Percentiles rank a stretch among this genome's conserved stretches.
Conservation (phyloP, 2,329 filamentous ascomycete species). For the Colletotrichum chlorophyti region DNA sequence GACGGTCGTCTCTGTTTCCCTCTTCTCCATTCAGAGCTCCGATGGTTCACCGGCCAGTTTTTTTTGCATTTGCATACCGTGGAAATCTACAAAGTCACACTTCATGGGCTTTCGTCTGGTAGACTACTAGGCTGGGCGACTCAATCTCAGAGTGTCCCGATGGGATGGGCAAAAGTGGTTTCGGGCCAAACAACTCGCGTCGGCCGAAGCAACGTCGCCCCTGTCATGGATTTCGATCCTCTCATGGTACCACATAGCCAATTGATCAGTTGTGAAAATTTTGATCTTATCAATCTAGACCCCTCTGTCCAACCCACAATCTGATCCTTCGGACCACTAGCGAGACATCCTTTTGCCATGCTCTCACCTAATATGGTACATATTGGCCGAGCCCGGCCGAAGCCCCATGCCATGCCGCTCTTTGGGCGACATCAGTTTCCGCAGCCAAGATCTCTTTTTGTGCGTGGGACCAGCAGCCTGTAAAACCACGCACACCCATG, state of each 20-base stretch:
- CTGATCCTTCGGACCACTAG: constrained; percentile 13
- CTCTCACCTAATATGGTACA: not conserved
- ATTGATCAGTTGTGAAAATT: not conserved
- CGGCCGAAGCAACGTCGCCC: not conserved
- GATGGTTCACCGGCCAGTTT: no score
- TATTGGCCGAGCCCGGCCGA: constrained; percentile 8
- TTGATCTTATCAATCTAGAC: constrained; percentile 21
- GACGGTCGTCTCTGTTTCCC: no score
- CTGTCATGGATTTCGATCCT: constrained; percentile 5
- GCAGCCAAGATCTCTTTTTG: not conserved
- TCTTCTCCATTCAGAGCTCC: no score
- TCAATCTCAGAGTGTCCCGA: no score
- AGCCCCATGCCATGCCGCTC: not conserved
- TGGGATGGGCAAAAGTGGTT: not conserved
- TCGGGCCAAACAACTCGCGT: not conserved
- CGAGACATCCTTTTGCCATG: not conserved
- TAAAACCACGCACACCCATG: not conserved
- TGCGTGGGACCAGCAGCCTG: not conserved
- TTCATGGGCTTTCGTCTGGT: no score
- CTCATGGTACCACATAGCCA: not conserved
- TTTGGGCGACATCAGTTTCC: not conserved
- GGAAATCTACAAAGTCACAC: no score
- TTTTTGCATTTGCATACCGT: no score
- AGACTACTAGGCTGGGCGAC: no score
- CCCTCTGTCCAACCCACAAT: constrained; percentile 5